phyloP scores from a whole-genome alignment of 495 filamentous ascomycete species.

The Xylaria curta region DNA sequence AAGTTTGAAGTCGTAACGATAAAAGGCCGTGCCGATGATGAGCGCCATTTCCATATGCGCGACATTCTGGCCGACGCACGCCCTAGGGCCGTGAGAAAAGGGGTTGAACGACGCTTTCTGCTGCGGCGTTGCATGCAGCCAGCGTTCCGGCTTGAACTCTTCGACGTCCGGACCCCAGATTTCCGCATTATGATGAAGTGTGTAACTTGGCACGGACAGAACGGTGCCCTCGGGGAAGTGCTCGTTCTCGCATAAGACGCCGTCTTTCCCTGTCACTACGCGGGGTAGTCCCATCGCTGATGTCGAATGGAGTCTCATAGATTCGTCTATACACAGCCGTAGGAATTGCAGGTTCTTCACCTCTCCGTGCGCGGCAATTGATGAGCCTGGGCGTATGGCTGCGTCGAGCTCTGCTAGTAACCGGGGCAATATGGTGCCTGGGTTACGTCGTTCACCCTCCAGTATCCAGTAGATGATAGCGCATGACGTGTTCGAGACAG shows the following conservation, averaged over 20 bases:
- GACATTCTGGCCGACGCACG: conserved; percentile 83
- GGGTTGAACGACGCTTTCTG: conserved; percentile 82
- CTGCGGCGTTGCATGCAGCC: conserved; percentile 62
- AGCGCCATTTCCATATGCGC: conserved; percentile 87
- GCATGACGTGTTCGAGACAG: conserved; percentile 82
- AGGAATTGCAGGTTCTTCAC: conserved; percentile 79
- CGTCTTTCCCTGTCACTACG: conserved; percentile 66
- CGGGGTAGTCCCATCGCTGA: conserved; percentile 85
- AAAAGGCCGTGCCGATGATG: conserved; percentile 74
- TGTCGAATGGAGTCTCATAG: conserved; percentile 86
- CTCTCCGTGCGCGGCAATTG: conserved; percentile 71
- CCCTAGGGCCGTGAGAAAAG: conserved; percentile 76
- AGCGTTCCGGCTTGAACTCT: conserved; percentile 76
- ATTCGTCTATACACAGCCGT: conserved; percentile 79
- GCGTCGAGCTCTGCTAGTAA: conserved; percentile 73
- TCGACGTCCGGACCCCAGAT: conserved; percentile 85
- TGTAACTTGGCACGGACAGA: conserved; percentile 81
- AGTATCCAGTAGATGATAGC: conserved; percentile 78
- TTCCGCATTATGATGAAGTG: conserved; percentile 75
- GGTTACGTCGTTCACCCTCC: conserved; percentile 51
- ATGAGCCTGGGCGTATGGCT: conserved; percentile 62
- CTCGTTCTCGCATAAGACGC: conserved; percentile 53
- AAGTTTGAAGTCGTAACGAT: conserved; percentile 73
- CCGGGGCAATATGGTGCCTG: conserved; percentile 67
- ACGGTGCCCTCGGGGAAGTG: conserved; percentile 74